Conservation (phyloP, 2,329 filamentous ascomycete species). For the Exophiala alcalophila region DNA sequence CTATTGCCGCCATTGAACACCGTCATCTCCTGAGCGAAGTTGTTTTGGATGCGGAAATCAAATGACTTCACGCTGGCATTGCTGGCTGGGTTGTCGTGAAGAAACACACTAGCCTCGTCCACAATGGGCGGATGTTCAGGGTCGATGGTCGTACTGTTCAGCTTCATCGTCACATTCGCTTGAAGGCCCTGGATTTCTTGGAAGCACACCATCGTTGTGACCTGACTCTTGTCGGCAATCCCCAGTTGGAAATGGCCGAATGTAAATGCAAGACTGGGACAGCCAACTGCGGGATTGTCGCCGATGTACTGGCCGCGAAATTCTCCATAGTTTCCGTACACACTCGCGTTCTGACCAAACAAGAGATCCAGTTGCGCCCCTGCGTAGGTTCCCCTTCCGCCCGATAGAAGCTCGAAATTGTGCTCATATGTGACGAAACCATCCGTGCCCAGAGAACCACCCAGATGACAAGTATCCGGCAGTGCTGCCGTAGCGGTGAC, state of each 20-base stretch:
- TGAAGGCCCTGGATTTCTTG: slow-evolving; percentile 26
- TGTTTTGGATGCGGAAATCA: slow-evolving; percentile 31
- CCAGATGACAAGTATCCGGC: slow-evolving; percentile 25
- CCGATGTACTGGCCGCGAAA: slow-evolving; percentile 25
- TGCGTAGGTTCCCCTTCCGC: slow-evolving; percentile 21
- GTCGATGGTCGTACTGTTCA: slow-evolving; percentile 26
- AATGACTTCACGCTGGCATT: slow-evolving; percentile 23
- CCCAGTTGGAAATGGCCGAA: slow-evolving; percentile 26
- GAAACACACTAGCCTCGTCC: slow-evolving; percentile 11
- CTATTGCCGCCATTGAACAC: slow-evolving; percentile 20
- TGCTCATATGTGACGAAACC: slow-evolving; percentile 22
- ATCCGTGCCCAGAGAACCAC: slow-evolving; percentile 18
- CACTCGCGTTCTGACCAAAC: slow-evolving; percentile 25
- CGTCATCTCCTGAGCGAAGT: slow-evolving; percentile 26
- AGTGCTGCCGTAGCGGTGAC: slow-evolving; percentile 23
- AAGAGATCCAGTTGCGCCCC: slow-evolving; percentile 28
- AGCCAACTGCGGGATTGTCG: slow-evolving; percentile 29
- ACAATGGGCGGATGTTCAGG: slow-evolving; percentile 14
- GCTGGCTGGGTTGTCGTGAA: slow-evolving; percentile 23
- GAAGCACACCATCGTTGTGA: slow-evolving; percentile 30
- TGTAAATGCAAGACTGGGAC: slow-evolving; percentile 29
- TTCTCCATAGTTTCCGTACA: slow-evolving; percentile 27
- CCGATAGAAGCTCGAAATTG: slow-evolving; percentile 23
- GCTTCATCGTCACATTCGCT: slow-evolving; percentile 25
- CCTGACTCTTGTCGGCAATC: slow-evolving; percentile 17